Evolutionary conservation across 306 rosid species (phyloP).

Genomic region (Cucurbita argyrosperma): DNA sequence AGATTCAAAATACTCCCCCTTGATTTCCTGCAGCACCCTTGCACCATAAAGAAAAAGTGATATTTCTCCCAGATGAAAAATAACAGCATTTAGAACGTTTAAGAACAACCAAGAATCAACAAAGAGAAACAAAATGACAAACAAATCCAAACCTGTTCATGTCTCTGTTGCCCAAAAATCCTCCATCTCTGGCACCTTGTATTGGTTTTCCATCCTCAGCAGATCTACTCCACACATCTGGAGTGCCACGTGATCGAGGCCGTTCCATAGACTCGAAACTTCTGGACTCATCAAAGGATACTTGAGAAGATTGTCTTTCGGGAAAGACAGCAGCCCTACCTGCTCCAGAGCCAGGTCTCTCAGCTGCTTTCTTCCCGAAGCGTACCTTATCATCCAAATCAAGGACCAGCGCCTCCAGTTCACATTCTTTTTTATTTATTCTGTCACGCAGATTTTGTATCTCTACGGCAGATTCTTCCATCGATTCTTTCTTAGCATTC

Average conservation of each 20-base stretch:
- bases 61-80: neutral
- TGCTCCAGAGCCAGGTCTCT: slow-evolving; percentile 75
- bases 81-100: neutral
- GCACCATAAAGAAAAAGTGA: neutral
- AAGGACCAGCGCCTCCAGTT: slow-evolving; percentile 46
- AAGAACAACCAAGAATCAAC: neutral
- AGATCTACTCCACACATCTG: slow-evolving; percentile 55
- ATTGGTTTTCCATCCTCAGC: slow-evolving; percentile 62
- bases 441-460: slow-evolving; percentile 15
- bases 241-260: slow-evolving; percentile 68
- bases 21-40: neutral
- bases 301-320: slow-evolving; percentile 63
- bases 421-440: slow-evolving; percentile 37
- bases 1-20: neutral
- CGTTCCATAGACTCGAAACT: slow-evolving; percentile 48
- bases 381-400: slow-evolving; percentile 89
- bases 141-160: slow-evolving; percentile 43
- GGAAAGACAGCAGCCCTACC: slow-evolving; percentile 30
- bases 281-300: slow-evolving; percentile 67
- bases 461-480: slow-evolving; percentile 32
- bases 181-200: slow-evolving; percentile 59
- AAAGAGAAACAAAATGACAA: neutral
- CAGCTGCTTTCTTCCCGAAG: slow-evolving; percentile 76
- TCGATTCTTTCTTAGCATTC: slow-evolving; percentile 27
- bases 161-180: slow-evolving; percentile 61